These are phyloP conservation scores for Cercophora newfieldiana DNA, from an alignment of 495 filamentous ascomycete species.

Conservation along the genomic window DNA sequence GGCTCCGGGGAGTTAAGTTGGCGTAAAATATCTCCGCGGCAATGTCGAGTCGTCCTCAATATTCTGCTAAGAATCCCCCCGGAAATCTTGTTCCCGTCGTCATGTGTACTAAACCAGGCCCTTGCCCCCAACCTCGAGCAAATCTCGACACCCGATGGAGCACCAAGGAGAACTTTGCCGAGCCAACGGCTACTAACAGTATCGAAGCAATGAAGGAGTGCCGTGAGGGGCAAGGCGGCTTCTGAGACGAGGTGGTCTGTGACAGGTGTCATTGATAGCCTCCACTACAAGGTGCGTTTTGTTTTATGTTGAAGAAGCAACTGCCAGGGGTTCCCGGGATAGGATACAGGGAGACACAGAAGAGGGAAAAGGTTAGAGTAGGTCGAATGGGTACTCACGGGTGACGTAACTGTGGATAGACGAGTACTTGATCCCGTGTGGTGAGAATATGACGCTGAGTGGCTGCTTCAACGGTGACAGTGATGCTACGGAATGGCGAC, in stretches of 20 bases:
- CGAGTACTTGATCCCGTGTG: conserved; percentile 56
- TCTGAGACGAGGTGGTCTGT: conserved; percentile 55
- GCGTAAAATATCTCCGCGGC: conserved; percentile 43
- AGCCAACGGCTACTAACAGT: conserved; percentile 62
- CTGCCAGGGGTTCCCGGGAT: too few species aligned
- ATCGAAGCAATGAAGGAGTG: conserved; percentile 66
- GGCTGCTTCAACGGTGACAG: conserved; percentile 29
- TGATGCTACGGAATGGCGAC: conserved; percentile 32
- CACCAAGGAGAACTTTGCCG: conserved; percentile 59
- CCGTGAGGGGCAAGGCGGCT: conserved; percentile 61
- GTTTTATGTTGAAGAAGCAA: too few species aligned
- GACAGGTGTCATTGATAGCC: too few species aligned
- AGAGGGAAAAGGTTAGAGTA: too few species aligned
- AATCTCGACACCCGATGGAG: conserved; percentile 58
- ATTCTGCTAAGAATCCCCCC: conserved; percentile 52
- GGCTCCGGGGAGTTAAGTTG: conserved; percentile 4
- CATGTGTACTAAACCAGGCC: conserved; percentile 66
- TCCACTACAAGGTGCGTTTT: too few species aligned
- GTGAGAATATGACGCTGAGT: conserved; percentile 60
- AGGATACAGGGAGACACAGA: too few species aligned
- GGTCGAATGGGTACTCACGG: too few species aligned
- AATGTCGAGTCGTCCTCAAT: conserved; percentile 48
- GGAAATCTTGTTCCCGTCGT: conserved; percentile 59
- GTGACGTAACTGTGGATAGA: conserved; percentile 54
- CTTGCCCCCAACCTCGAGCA: conserved; percentile 53